Conservation (phyloP, 1,139 yeast species). For the Geotrichum siamense region DNA sequence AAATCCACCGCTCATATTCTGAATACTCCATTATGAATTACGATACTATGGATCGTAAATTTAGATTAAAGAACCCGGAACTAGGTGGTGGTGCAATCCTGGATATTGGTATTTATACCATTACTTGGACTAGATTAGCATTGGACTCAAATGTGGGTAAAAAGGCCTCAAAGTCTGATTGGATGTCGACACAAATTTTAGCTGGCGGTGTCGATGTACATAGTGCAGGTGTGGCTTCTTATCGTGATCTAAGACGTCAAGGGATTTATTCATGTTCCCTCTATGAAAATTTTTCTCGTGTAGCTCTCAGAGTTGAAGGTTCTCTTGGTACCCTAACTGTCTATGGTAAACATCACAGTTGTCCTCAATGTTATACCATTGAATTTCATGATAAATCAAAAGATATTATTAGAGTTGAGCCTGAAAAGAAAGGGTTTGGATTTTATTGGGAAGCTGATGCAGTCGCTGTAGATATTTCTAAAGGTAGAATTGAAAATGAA, state of each 20-base stretch:
- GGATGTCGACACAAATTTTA: constrained; percentile 23
- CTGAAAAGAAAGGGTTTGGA: constrained; percentile 35
- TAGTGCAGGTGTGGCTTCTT: constrained; percentile 28
- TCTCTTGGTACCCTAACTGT: constrained; percentile 31
- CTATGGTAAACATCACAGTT: constrained; percentile 26
- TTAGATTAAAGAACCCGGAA: constrained; percentile 34
- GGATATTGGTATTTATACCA: constrained; percentile 53
- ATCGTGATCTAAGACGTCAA: constrained; percentile 27
- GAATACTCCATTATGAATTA: constrained; percentile 32
- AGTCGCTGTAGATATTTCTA: constrained; percentile 25
- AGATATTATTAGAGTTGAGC: constrained; percentile 20
- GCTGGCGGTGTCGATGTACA: constrained; percentile 30
- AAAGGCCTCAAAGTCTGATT: constrained; percentile 21
- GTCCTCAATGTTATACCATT: constrained; percentile 29
- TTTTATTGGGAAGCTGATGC: constrained; percentile 51
- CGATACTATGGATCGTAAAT: constrained; percentile 35
- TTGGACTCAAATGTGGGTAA: constrained; percentile 31
- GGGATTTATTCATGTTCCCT: constrained; percentile 31
- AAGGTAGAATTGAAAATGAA: constrained; percentile 39
- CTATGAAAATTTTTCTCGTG: constrained; percentile 23
- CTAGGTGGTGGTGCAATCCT: constrained; percentile 57
- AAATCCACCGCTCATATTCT: constrained; percentile 39
- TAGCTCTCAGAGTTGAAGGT: constrained; percentile 30
- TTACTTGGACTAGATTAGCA: constrained; percentile 39
- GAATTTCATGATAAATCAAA: constrained; percentile 16